phyloP scores from a whole-genome alignment of 371 early-diverging fungal species.

The Mucor racemosus region DNA sequence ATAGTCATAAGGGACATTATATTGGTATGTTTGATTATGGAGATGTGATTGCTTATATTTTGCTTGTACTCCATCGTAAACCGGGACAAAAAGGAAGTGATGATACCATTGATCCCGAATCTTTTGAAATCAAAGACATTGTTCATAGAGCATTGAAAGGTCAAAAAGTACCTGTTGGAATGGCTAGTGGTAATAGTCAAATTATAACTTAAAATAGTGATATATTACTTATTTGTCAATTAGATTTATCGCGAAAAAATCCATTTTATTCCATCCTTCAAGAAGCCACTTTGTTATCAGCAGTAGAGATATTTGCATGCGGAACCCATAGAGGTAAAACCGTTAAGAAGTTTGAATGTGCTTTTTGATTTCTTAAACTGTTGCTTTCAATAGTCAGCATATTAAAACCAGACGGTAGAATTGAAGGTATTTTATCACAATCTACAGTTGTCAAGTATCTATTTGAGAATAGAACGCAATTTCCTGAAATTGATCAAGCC shows the following conservation, averaged over 20 bases:
- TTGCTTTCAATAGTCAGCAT: slow-evolving; percentile 55
- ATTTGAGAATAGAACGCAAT: slow-evolving; percentile 49
- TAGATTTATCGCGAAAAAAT: slow-evolving; percentile 80
- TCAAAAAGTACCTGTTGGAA: slow-evolving; percentile 65
- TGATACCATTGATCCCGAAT: slow-evolving; percentile 25
- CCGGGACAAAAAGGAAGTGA: slow-evolving; percentile 25
- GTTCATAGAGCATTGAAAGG: slow-evolving; percentile 59
- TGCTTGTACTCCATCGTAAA: slow-evolving; percentile 39
- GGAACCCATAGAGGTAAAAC: slow-evolving; percentile 80
- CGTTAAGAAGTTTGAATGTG: too few relatives aligned
- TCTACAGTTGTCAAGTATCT: slow-evolving; percentile 72
- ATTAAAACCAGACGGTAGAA: slow-evolving; percentile 47
- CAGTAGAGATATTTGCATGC: slow-evolving; percentile 73
- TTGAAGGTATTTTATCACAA: slow-evolving; percentile 79
- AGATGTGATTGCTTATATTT: slow-evolving; percentile 63
- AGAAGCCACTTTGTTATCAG: slow-evolving; percentile 75
- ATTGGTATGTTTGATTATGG: slow-evolving; percentile 90
- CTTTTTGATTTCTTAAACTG: neutral
- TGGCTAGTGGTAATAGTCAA: slow-evolving; percentile 56
- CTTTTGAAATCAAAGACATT: slow-evolving; percentile 62
- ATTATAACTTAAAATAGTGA: too few relatives aligned
- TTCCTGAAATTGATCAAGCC: slow-evolving; percentile 37
- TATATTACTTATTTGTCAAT: too few relatives aligned
- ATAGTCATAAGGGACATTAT: slow-evolving; percentile 46
- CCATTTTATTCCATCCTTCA: slow-evolving; percentile 82